Conservation (phyloP, 2,329 filamentous ascomycete species). For the Immersiporthe knoxdaviesiana region DNA sequence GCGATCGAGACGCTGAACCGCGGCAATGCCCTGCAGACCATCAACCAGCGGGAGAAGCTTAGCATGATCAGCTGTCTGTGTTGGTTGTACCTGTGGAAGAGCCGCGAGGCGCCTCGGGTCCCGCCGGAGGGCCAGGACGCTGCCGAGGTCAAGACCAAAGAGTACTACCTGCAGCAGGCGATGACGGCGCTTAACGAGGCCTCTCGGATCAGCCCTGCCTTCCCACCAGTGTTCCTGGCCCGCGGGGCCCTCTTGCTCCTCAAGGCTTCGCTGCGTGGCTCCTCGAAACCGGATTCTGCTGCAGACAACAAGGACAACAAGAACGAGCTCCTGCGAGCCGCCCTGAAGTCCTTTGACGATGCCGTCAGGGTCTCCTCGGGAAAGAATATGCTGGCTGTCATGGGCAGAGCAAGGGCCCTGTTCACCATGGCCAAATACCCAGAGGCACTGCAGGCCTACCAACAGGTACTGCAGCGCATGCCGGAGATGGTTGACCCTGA, state of each 20-base stretch:
- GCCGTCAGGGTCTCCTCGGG: constrained; percentile 81
- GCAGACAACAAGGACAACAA: constrained; percentile 76
- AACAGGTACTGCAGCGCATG: constrained; percentile 83
- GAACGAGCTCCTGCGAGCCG: constrained; percentile 79
- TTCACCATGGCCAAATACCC: constrained; percentile 86
- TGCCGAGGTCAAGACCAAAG: constrained; percentile 85
- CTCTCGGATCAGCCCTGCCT: constrained; percentile 89
- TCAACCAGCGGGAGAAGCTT: constrained; percentile 79
- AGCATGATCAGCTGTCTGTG: constrained; percentile 83
- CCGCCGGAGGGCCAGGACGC: constrained; percentile 64
- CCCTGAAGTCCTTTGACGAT: constrained; percentile 93
- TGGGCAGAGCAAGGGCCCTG: constrained; percentile 85
- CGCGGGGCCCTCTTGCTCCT: constrained; percentile 88
- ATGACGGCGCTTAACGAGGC: constrained; percentile 93
- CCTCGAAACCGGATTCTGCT: constrained; percentile 66
- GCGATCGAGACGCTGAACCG: constrained; percentile 74
- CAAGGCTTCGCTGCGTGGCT: constrained; percentile 80
- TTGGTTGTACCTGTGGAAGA: constrained; percentile 91
- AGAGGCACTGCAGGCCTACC: constrained; percentile 82
- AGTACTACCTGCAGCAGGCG: constrained; percentile 88
- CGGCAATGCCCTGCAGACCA: constrained; percentile 71
- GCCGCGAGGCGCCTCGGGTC: constrained; percentile 72
- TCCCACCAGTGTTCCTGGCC: constrained; percentile 87
- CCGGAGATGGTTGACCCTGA: constrained; percentile 90
- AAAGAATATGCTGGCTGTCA: constrained; percentile 87